A percentile compares a stretch with the other conserved stretches of the same genome.
Conservation (phyloP, 2,329 filamentous ascomycete species). For the Paracorniculantispora psalliotae region DNA sequence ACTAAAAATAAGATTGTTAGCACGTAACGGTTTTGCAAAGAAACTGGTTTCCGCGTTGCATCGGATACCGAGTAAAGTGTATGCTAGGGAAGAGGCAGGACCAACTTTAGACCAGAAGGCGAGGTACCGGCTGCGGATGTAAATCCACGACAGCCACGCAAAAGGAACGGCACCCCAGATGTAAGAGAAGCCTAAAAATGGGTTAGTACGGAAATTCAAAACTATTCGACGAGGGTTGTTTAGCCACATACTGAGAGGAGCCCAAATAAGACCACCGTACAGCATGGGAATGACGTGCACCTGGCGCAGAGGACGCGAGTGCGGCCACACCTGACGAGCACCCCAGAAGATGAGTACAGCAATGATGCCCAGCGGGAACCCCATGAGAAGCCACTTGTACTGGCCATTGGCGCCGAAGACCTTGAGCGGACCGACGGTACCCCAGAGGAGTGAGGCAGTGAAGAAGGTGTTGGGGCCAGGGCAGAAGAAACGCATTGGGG, state of each 20-base stretch:
- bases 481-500: constrained; percentile 46
- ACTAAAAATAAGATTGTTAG: constrained; percentile 19
- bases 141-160: constrained; percentile 44
- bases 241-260: constrained; percentile 42
- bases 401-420: constrained; percentile 45
- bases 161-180: constrained; percentile 42
- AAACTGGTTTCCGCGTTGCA: no score
- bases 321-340: constrained; percentile 36
- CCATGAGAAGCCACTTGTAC: constrained; percentile 43
- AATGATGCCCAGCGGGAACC: constrained; percentile 45
- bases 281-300: constrained; percentile 45
- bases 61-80: no score
- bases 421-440: constrained; percentile 46
- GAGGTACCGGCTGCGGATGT: constrained; percentile 38
- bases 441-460: constrained; percentile 52
- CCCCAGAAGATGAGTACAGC: constrained; percentile 39
- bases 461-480: constrained; percentile 52
- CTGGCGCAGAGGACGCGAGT: constrained; percentile 37
- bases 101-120: constrained; percentile 43
- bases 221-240: no score
- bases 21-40: no score
- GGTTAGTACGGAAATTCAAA: no score
- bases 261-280: constrained; percentile 42
- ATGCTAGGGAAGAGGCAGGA: no score
- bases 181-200: constrained; percentile 33